Base-by-base conservation (phyloP, 179 eudicot genomes). In the Nepenthes alata region DNA sequence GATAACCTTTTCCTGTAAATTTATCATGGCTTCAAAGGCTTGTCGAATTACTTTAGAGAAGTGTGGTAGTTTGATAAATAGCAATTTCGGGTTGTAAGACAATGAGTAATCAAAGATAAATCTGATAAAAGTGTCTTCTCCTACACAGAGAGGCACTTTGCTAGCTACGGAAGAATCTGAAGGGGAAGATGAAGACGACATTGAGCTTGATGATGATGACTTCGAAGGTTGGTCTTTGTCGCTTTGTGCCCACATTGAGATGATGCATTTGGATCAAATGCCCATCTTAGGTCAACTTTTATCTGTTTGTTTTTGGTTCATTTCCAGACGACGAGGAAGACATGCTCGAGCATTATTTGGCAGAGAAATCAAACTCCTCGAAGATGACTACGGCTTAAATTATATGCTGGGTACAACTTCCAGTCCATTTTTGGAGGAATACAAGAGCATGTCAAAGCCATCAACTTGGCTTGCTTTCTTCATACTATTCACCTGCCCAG, bases 261-360 rank as follows among this genome's bases (percentile, higher is more conserved):
- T 52, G 55, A 11, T n/a, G 2, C 0, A 1, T 52, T 10, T 5
- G 7, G 6, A 52, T 11, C 1, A 13, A 11, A n/a, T n/a, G 2
- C n/a, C 16, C 15, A 2, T 37, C 14, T 14, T 13, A 4, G 1
- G 25, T 4, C 5, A 7, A 2, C 34, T 13, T 11, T 52, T 52
- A 13, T 11, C 3, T n/a, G 4, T 47, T 36, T 50, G n/a, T 52
- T 49, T 53, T 67, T 66, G 63, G 34, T 61, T 70, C 75, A 41
- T 63, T 55, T 44, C 34, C 70, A 89, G 97, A 77, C 77, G 97
- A 91, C 51, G 97, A 91, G 75, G 96, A 91, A 0, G 96, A 91
- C 67, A 91, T 91, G 96, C 89, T 91, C 11, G 96, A 91, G 74
- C 97, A 88, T 68, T 88, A 84, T 60, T 74, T 91, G 79, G 94